phyloP scores from a whole-genome alignment of 2,329 filamentous ascomycete species.

The Aspergillus felis region DNA sequence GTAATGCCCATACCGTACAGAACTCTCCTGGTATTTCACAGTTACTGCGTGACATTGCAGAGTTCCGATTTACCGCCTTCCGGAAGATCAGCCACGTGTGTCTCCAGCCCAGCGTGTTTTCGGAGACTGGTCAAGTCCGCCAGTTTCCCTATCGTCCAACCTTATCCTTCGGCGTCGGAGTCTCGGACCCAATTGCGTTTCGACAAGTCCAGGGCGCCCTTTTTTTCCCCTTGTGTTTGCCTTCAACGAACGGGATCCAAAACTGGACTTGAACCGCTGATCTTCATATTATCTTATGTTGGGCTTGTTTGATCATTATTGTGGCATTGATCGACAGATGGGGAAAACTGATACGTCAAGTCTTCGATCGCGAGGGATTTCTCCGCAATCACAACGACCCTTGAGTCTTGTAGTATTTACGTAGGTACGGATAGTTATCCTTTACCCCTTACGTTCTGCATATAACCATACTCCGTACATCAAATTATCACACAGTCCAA shows the following conservation, averaged over 20 bases:
- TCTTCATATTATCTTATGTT: background rate
- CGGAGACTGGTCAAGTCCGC: background rate
- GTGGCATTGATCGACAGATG: background rate
- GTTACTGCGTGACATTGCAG: background rate
- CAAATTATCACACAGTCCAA: background rate
- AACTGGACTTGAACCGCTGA: background rate
- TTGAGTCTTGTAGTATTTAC: background rate
- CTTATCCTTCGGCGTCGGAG: background rate
- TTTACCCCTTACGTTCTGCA: background rate
- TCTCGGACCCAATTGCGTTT: background rate
- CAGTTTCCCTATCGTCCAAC: background rate
- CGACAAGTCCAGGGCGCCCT: too few species aligned
- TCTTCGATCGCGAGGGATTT: background rate
- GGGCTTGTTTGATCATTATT: background rate
- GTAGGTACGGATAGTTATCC: too few species aligned
- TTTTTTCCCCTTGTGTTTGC: background rate
- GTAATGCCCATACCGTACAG: background rate
- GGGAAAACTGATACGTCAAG: background rate
- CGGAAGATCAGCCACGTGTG: slow-evolving; percentile 20
- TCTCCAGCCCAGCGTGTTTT: background rate
- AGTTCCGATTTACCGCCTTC: slow-evolving; percentile 15
- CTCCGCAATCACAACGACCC: background rate
- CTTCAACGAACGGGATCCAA: background rate
- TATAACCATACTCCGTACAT: background rate
- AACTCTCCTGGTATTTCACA: background rate